These are phyloP conservation scores for Penicillium sp. DNA, from an alignment of 2,329 filamentous ascomycete genomes.

Conservation along the genomic window DNA sequence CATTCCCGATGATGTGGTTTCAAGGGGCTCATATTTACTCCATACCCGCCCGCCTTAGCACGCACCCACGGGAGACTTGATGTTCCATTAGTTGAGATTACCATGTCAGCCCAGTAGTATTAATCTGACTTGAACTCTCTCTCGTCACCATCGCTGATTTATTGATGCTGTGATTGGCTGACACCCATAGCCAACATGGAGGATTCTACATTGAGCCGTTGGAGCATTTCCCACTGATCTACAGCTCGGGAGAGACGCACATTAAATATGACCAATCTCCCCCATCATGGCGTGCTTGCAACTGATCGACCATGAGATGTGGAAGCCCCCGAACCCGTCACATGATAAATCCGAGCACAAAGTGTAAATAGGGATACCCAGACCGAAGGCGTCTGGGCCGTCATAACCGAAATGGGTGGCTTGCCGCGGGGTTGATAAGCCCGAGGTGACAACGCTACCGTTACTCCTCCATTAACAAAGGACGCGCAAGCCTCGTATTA, in stretches of 20 bases:
- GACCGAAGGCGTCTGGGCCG: neutral
- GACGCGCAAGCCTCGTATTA: neutral
- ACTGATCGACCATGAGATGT: neutral
- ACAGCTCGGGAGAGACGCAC: neutral
- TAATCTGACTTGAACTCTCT: neutral
- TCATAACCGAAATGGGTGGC: neutral
- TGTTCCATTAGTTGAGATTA: neutral
- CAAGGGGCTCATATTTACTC: neutral
- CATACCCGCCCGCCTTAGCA: neutral
- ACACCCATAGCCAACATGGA: neutral
- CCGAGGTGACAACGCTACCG: neutral
- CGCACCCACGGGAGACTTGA: neutral
- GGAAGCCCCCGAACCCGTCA: neutral
- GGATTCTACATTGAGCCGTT: neutral
- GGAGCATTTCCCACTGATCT: neutral
- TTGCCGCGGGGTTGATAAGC: neutral
- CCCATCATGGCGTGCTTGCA: neutral
- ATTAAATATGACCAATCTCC: neutral
- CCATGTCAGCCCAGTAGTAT: neutral
- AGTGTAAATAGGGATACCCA: neutral
- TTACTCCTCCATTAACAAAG: neutral
- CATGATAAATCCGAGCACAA: neutral
- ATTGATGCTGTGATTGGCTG: neutral
- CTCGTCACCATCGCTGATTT: neutral
- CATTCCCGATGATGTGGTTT: neutral